Evolutionary conservation across 805 yeast species (phyloP).

Genomic region (Pachysolen tannophilus): DNA sequence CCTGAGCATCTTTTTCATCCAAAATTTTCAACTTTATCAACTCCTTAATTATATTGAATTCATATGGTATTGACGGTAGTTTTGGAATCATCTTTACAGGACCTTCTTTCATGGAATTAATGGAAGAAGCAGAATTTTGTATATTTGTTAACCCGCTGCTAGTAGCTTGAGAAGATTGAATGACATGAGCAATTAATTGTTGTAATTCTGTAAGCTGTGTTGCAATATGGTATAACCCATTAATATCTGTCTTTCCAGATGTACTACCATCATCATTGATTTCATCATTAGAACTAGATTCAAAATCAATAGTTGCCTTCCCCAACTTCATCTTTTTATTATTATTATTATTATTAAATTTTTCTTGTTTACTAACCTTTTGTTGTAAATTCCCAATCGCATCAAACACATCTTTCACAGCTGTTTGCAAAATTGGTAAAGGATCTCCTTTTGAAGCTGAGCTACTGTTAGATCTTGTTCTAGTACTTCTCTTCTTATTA

Average conservation of each 20-base stretch:
- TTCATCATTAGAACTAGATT: not conserved
- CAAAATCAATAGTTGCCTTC: too few species aligned
- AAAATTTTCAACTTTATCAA: slow-evolving; percentile 27
- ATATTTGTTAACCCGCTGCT: too few species aligned
- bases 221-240: slow-evolving; percentile 7
- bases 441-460: slow-evolving; percentile 20
- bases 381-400: slow-evolving; percentile 17
- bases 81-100: slow-evolving; percentile 22
- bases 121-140: slow-evolving; percentile 20
- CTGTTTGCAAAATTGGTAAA: slow-evolving; percentile 17
- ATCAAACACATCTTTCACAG: slow-evolving; percentile 18
- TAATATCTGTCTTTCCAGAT: slow-evolving; percentile 7
- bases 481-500: slow-evolving; percentile 28
- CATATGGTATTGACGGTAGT: slow-evolving; percentile 28
- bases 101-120: slow-evolving; percentile 28
- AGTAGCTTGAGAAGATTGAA: slow-evolving; percentile 9
- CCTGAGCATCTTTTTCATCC: slow-evolving; percentile 24
- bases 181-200: slow-evolving; percentile 20
- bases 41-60: slow-evolving; percentile 28
- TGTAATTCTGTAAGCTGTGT: slow-evolving; percentile 24
- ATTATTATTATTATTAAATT: slow-evolving; percentile 11
- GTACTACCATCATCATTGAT: not conserved
- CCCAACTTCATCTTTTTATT: not conserved
- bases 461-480: slow-evolving; percentile 14
- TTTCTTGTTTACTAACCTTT: too few species aligned